A percentile compares a stretch with the other conserved stretches of the same genome.
These are phyloP conservation scores for Aspergillus ibericus DNA, from an alignment of 2,329 filamentous ascomycete genomes.

Conservation along the genomic window DNA sequence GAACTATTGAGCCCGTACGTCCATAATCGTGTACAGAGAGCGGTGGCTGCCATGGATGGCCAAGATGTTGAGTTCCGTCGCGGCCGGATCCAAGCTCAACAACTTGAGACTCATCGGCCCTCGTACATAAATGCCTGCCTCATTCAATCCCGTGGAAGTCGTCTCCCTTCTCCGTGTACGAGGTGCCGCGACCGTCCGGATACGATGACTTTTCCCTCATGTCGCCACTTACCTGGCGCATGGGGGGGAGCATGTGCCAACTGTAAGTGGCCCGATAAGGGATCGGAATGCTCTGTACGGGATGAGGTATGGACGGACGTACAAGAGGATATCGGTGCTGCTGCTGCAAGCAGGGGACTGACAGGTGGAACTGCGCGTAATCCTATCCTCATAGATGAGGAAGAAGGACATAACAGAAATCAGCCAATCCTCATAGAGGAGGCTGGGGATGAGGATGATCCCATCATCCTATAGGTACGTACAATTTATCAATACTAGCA, in stretches of 20 bases:
- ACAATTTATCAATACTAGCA: too few relatives aligned
- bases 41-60: neutral
- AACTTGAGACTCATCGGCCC: neutral
- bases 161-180: neutral
- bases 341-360: neutral
- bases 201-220: slow-evolving; percentile 5
- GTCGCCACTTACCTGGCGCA: slow-evolving; percentile 4
- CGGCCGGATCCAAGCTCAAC: neutral
- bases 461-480: too few relatives aligned
- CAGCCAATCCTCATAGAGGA: neutral
- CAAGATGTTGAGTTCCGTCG: neutral
- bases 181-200: neutral
- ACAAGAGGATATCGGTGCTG: neutral
- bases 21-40: neutral
- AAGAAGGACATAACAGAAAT: neutral
- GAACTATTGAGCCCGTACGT: neutral
- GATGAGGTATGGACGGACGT: neutral
- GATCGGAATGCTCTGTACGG: neutral
- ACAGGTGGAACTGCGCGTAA: neutral
- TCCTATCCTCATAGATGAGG: neutral
- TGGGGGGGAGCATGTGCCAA: slow-evolving; percentile 10
- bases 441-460: too few relatives aligned
- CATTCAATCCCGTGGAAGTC: neutral
- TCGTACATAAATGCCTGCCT: neutral
- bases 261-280: slow-evolving; percentile 6